Conservation (phyloP, 2,329 filamentous ascomycete genomes). For the Nothophoma quercina region DNA sequence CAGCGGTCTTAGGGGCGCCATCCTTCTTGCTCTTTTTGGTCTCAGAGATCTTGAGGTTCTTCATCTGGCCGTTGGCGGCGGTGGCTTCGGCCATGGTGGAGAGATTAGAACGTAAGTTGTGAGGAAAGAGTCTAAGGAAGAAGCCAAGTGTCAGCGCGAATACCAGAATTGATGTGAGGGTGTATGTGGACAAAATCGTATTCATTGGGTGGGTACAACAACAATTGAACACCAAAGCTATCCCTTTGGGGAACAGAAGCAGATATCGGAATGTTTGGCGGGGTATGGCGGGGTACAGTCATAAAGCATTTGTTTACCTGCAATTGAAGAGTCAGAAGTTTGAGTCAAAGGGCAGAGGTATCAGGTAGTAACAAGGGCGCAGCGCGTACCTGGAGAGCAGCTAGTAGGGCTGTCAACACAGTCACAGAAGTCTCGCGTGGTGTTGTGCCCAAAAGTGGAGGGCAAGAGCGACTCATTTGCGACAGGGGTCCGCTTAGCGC, state of each 20-base stretch:
- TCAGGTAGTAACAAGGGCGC: conserved; percentile 5
- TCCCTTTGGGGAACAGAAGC: conserved; percentile 18
- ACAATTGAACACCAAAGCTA: conserved; percentile 15
- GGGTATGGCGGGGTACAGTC: conserved; percentile 43
- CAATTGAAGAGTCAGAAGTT: conserved; percentile 31
- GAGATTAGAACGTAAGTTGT: neutral
- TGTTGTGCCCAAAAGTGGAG: conserved; percentile 35
- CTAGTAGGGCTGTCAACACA: conserved; percentile 18
- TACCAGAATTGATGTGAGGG: neutral
- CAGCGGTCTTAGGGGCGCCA: conserved; percentile 39
- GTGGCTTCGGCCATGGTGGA: conserved; percentile 44
- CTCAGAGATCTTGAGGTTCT: conserved; percentile 53
- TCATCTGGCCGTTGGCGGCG: conserved; percentile 54
- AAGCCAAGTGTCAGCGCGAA: conserved; percentile 19
- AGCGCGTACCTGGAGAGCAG: conserved; percentile 16
- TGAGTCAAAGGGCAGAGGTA: conserved; percentile 4
- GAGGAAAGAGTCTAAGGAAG: neutral
- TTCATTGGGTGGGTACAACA: conserved; percentile 12
- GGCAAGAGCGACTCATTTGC: conserved; percentile 36
- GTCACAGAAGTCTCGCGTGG: conserved; percentile 35
- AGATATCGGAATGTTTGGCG: conserved; percentile 33
- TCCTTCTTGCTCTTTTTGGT: conserved; percentile 49
- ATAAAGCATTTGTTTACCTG: conserved; percentile 27
- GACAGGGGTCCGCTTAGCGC: conserved; percentile 29
- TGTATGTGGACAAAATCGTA: neutral